Conservation (phyloP, 495 filamentous ascomycete species). For the Penicillium canescens region DNA sequence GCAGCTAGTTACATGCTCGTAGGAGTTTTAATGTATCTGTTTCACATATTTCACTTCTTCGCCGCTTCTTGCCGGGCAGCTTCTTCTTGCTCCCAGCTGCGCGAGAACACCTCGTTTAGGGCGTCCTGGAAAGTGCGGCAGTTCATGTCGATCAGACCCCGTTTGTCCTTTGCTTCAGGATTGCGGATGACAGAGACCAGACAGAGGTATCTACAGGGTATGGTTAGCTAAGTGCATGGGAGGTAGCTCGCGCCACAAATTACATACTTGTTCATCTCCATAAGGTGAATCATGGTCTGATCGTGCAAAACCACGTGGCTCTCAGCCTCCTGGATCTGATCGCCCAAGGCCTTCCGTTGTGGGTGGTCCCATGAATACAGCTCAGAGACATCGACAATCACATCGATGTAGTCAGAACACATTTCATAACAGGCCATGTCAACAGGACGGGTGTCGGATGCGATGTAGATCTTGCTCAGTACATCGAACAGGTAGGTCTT, state of each 20-base stretch:
- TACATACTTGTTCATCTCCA: slow-evolving; percentile 88
- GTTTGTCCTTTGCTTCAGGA: slow-evolving; percentile 54
- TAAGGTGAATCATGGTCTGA: slow-evolving; percentile 79
- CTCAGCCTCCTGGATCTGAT: slow-evolving; percentile 73
- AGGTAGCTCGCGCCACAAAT: neutral
- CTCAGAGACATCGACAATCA: slow-evolving; percentile 93
- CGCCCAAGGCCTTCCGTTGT: slow-evolving; percentile 59
- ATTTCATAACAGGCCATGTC: slow-evolving; percentile 95
- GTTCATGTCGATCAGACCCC: slow-evolving; percentile 62
- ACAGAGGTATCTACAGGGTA: slow-evolving; percentile 54
- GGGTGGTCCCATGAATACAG: slow-evolving; percentile 79
- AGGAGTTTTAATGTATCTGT: too few relatives aligned
- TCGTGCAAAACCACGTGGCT: slow-evolving; percentile 76
- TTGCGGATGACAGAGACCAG: slow-evolving; percentile 77
- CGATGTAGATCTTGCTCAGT: slow-evolving; percentile 96
- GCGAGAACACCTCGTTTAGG: slow-evolving; percentile 56
- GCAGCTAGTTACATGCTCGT: too few relatives aligned
- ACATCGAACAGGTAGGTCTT: slow-evolving; percentile 98
- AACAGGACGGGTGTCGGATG: slow-evolving; percentile 87
- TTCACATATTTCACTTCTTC: too few relatives aligned
- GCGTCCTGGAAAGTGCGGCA: slow-evolving; percentile 61
- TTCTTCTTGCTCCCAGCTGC: slow-evolving; percentile 45
- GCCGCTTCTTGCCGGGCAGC: neutral
- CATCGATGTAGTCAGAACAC: slow-evolving; percentile 96
- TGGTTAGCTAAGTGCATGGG: slow-evolving; percentile 5